Percentiles rank a stretch among this genome's conserved stretches.
These are phyloP conservation scores for Phalaenopsis equestris DNA, from an alignment of 106 monocot species.

Conservation along the genomic window DNA sequence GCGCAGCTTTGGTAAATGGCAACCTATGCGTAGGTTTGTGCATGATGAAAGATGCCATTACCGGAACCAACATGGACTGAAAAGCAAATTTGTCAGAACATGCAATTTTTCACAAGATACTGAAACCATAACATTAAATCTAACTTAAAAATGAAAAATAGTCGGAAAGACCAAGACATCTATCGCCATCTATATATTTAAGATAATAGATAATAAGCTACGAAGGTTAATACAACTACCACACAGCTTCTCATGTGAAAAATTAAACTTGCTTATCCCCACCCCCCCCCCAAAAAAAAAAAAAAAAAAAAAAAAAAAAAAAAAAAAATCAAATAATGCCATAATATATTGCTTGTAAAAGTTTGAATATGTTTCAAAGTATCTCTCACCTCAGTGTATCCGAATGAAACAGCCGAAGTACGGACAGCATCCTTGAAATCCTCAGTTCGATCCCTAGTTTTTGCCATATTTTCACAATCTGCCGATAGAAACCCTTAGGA, in stretches of 20 bases:
- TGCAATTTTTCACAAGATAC: neutral
- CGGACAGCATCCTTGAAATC: constrained; percentile 81
- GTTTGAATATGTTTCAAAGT: neutral
- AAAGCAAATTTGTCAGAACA: constrained; percentile 4
- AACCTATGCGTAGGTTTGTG: constrained; percentile 47
- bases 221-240: neutral
- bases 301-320: too few relatives aligned
- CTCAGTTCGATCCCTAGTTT: constrained; percentile 64
- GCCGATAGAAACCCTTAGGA: neutral
- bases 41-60: constrained; percentile 81
- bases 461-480: constrained; percentile 40
- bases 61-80: constrained; percentile 68
- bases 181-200: neutral
- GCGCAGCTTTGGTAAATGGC: constrained; percentile 65
- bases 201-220: neutral
- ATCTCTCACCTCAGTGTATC: constrained; percentile 60
- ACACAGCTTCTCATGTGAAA: neutral
- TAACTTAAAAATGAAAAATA: neutral
- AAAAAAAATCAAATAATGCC: neutral
- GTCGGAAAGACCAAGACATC: neutral
- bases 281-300: too few relatives aligned
- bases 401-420: constrained; percentile 46
- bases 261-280: neutral
- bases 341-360: neutral
- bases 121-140: neutral